Conservation (phyloP, 2,329 filamentous ascomycete genomes). For the Magnaporthiopsis poae region DNA sequence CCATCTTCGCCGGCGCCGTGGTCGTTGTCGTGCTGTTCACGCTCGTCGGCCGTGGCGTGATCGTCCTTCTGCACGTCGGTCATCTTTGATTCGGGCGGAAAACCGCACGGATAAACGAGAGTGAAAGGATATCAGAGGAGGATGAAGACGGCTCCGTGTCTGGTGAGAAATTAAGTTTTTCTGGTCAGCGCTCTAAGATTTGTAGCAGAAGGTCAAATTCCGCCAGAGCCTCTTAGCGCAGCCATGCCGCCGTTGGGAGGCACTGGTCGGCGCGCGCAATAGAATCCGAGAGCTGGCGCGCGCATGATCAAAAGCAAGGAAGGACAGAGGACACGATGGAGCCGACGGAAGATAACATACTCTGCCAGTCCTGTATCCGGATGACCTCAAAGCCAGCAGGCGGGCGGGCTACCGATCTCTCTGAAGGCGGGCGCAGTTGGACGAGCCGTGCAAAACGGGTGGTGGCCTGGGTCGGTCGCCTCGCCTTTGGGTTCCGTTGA, state of each 20-base stretch:
- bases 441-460: not conserved
- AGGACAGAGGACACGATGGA: too few relatives aligned
- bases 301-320: not conserved
- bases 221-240: not conserved
- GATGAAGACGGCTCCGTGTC: not conserved
- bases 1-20: conserved; percentile 7
- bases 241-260: not conserved
- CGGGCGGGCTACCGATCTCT: not conserved
- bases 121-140: not conserved
- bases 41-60: not conserved
- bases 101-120: not conserved
- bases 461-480: not conserved
- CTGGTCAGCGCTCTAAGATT: not conserved
- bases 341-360: not conserved
- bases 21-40: conserved; percentile 4
- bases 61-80: conserved; percentile 6
- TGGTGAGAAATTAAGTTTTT: not conserved
- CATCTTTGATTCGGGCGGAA: conserved; percentile 1
- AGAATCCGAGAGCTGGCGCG: too few relatives aligned
- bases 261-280: too few relatives aligned
- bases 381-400: not conserved
- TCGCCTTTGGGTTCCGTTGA: not conserved
- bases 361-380: not conserved
- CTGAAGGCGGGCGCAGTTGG: not conserved
- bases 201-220: not conserved